phyloP scores from a whole-genome alignment of 2,329 filamentous ascomycete genomes.

The Aspergillus sp. region DNA sequence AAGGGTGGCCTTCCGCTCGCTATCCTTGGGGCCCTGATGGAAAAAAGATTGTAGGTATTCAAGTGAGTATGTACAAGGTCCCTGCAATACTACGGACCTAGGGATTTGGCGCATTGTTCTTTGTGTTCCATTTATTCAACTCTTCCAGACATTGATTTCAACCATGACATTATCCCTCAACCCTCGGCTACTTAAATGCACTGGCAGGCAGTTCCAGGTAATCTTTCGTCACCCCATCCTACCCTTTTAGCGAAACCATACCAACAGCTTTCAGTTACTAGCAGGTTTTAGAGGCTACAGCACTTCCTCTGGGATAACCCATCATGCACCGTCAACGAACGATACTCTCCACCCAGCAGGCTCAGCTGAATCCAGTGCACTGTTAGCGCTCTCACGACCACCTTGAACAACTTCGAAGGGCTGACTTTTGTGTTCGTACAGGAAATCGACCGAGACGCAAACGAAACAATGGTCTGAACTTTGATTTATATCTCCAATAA shows the following conservation, averaged over 20 bases:
- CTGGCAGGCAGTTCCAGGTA: slow-evolving; percentile 18
- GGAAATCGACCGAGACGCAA: not conserved
- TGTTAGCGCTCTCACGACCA: not conserved
- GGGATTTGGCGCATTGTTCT: not conserved
- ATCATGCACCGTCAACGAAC: slow-evolving; percentile 10
- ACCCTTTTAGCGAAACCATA: not conserved
- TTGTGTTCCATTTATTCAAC: not conserved
- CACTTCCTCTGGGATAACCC: not conserved
- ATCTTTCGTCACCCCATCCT: not conserved
- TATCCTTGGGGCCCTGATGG: not conserved
- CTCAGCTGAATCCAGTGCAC: not conserved
- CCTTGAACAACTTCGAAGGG: not conserved
- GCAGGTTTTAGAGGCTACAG: not conserved
- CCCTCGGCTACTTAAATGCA: slow-evolving; percentile 2
- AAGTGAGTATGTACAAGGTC: not conserved
- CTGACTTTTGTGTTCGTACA: not conserved
- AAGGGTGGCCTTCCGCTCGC: not conserved
- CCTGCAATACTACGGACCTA: not conserved
- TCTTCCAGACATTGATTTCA: not conserved
- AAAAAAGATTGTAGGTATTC: not conserved
- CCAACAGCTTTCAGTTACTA: not conserved
- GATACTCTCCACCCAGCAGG: not conserved
- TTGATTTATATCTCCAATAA: not conserved
- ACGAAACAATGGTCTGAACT: slow-evolving; percentile 14
- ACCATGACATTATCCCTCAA: slow-evolving; percentile 13